Evolutionary conservation across 306 rosid species (phyloP), one percentile per base, ranked within the genome.

Genomic region (Fragaria ananassa): DNA sequence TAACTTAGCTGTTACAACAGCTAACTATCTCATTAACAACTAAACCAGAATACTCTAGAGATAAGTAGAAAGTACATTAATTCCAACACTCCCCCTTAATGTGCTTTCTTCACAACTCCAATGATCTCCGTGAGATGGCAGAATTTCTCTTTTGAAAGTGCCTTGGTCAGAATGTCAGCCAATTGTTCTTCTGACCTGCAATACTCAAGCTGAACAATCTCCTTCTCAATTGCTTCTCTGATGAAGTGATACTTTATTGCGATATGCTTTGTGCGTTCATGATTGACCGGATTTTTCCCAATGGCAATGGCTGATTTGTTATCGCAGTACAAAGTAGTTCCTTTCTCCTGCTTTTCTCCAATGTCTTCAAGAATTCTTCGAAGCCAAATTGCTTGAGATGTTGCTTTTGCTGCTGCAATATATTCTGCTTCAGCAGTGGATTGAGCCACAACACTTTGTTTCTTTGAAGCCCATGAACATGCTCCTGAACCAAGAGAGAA

Each of bases 21-120:
- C 31, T 29, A 29, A 29, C 2, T 29, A 29, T 2, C 31, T 29
- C 31, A 29, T 29, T 29, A 29, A 29, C 31, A 29, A 29, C 31
- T 29, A 29, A 27, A 27, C 29, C 29, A 27, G 29, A 27, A 27
- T 27, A 27, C 29, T n/a, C n/a, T n/a, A n/a, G n/a, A n/a, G n/a
- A n/a, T 27, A 27, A 29, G 31, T 4, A 49, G 54, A 62, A 29
- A 62, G n/a, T 62, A 15, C 68, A 62, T 62, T 25, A 62, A 62
- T 62, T 62, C 67, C 67, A 62, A 62, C 67, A 62, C 67, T 62
- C 39, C 67, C 67, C 67, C 42, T 62, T 62, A 25, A 23, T 62
- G 67, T 27, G 31, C 53, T 31, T 27, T 27, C 39, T 27, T 62
- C 19, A 14, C 39, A 23, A 62, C 67, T 2, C 67, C 19, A 27